phyloP scores from a whole-genome alignment of 192 early-diverging fungal genomes.

The Linnemannia hyalina region DNA sequence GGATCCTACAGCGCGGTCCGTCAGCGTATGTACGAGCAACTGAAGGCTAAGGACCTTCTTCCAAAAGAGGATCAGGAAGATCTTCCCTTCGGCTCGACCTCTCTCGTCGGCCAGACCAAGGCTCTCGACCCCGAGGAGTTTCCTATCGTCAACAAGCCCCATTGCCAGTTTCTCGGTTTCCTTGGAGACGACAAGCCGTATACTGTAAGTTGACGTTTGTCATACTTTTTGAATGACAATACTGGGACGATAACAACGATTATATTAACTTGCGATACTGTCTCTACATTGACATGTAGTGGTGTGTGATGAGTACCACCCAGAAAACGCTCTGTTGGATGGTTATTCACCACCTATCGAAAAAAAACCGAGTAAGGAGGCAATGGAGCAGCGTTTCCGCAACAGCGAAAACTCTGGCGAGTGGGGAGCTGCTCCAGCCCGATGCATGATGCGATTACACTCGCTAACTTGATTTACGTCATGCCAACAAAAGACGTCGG shows the following conservation, averaged over 20 bases:
- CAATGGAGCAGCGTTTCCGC: background rate
- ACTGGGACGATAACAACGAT: background rate
- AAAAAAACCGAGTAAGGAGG: background rate
- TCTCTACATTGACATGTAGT: background rate
- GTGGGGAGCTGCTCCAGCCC: constrained; percentile 15
- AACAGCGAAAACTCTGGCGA: constrained; percentile 9
- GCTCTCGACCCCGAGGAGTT: constrained; percentile 12
- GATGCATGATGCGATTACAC: constrained; percentile 17
- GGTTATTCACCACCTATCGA: constrained; percentile 8
- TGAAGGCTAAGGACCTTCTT: background rate
- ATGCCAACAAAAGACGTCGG: background rate
- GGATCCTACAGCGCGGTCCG: constrained; percentile 36
- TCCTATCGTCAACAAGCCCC: background rate
- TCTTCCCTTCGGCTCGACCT: constrained; percentile 6
- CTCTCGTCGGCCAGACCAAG: constrained; percentile 23
- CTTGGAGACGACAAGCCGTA: constrained; percentile 16
- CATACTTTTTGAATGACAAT: background rate
- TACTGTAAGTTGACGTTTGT: constrained; percentile 4
- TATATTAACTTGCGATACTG: background rate
- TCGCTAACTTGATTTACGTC: constrained; percentile 6
- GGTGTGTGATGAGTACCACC: background rate
- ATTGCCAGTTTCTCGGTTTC: background rate
- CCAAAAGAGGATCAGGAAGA: background rate
- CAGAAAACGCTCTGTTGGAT: constrained; percentile 30
- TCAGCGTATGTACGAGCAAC: constrained; percentile 3